These are phyloP conservation scores for Pseudogymnoascus sp. DNA, from an alignment of 2,329 filamentous ascomycete species.

Conservation along the genomic window DNA sequence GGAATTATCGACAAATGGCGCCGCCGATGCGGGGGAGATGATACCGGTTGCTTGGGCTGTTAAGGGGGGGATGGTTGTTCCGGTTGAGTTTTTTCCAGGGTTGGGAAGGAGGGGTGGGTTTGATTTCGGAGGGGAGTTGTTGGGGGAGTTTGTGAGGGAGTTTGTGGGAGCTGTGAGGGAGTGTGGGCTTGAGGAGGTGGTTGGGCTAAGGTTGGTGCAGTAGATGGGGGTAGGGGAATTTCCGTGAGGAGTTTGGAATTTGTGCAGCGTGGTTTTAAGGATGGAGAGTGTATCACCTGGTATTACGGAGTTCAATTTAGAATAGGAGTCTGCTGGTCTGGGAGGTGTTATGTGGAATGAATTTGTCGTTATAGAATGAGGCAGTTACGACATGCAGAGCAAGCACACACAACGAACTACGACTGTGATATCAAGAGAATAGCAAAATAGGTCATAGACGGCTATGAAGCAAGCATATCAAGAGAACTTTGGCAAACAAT, in stretches of 20 bases:
- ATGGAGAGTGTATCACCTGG: background rate
- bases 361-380: background rate
- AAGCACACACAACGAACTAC: background rate
- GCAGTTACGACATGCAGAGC: background rate
- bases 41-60: background rate
- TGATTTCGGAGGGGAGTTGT: background rate
- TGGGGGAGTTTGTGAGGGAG: background rate
- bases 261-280: background rate
- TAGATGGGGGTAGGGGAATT: background rate
- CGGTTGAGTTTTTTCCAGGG: background rate
- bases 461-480: background rate
- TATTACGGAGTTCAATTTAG: background rate
- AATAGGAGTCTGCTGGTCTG: background rate
- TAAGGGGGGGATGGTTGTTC: background rate
- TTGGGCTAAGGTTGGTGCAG: slow-evolving; percentile 1
- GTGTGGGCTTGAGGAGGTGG: slow-evolving; percentile 2
- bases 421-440: background rate
- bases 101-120: background rate
- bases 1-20: background rate
- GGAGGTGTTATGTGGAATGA: background rate
- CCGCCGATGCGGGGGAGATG: background rate
- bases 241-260: background rate
- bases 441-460: background rate
- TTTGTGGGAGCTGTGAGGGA: background rate
- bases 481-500: background rate